Base-by-base conservation (phyloP, 225 moss, liverwort and hornwort genomes). In the Marchantia polymorpha region DNA sequence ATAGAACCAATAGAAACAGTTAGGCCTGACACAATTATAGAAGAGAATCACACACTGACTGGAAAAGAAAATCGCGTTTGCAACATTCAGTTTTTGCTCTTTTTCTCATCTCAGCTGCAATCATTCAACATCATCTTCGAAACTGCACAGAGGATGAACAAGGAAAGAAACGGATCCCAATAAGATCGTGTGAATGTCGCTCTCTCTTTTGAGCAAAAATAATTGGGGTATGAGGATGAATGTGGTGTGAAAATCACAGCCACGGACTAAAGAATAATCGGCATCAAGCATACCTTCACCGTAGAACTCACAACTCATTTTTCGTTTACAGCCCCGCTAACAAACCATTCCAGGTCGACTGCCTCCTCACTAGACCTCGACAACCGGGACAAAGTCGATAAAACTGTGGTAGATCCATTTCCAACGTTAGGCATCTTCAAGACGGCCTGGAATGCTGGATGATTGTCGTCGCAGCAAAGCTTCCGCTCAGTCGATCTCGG, bases 191-290 rank as follows among this genome's bases (percentile, higher is more conserved):
- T 17, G 23, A 23, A 17, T 61, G 23, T 19, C 23, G n/a, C 61
- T 23, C 22, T 61, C 61, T 22, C 23, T 22, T 61, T 22, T 20
- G n/a, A 22, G 69, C 48, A 73, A 22, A 72, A 52, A 52, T 13
- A 73, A 25, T 73, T 73, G 20, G 50, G 8, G 52, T 10, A 49
- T 73, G 52, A 52, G 72, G 52, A n/a, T 73, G 46, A 69, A 69
- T 48, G 46, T 52, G 51, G 25, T 52, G 25, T 67, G 67, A 31
- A 10, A 59, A 31, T 29, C 30, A 73, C 52, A 73, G 52, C 52
- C 72, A 23, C n/a, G 22, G 12, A 6, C 48, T 26, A 9, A 17
- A 17, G n/a, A 52, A 9, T 29, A 29, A 6, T 67, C 61, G 23
- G 61, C 58, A 58, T 20, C 12, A 3, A 25, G 29, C 12, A 67